A percentile compares a stretch with the other conserved stretches of the same genome.
Conservation (phyloP, 768 basidiomycete genomes). For the Grammothele lineata region DNA sequence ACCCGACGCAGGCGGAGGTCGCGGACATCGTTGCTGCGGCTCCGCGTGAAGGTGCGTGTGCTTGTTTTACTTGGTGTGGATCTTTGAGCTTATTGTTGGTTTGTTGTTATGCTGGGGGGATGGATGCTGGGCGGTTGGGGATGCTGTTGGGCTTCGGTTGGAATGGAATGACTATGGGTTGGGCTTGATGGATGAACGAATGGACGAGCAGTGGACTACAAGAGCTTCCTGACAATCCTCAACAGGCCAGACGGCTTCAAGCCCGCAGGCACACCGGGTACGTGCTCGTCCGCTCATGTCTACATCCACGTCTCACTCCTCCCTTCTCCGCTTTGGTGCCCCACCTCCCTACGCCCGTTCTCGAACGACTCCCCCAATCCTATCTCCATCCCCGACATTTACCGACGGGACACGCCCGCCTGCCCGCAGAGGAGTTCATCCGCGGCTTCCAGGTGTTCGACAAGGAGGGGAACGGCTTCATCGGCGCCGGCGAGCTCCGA, state of each 20-base stretch:
- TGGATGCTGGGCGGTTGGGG: not conserved
- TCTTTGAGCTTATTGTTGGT: not conserved
- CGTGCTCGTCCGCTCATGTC: conserved; percentile 18
- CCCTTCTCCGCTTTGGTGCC: not conserved
- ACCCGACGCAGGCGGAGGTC: conserved; percentile 99
- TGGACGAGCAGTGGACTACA: conserved; percentile 74
- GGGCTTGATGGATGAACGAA: not conserved
- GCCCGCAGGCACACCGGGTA: conserved; percentile 92
- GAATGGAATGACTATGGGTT: not conserved
- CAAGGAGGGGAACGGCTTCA: conserved; percentile 90
- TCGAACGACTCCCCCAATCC: no score
- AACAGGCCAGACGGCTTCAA: conserved; percentile 97
- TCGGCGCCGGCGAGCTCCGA: conserved; percentile 86
- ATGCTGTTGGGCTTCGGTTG: no score
- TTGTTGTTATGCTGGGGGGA: not conserved
- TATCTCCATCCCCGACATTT: no score
- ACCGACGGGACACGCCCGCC: no score
- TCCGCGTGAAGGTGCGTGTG: conserved; percentile 70
- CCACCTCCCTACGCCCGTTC: no score
- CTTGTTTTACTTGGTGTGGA: not conserved
- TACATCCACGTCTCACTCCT: not conserved
- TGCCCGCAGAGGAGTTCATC: conserved; percentile 97
- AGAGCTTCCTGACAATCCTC: conserved; percentile 84
- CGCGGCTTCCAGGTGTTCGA: conserved; percentile 99
- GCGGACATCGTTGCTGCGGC: conserved; percentile 69